These are phyloP conservation scores for Fraxinus anomala DNA, from an alignment of 257 asterid genomes.

Conservation along the genomic window DNA sequence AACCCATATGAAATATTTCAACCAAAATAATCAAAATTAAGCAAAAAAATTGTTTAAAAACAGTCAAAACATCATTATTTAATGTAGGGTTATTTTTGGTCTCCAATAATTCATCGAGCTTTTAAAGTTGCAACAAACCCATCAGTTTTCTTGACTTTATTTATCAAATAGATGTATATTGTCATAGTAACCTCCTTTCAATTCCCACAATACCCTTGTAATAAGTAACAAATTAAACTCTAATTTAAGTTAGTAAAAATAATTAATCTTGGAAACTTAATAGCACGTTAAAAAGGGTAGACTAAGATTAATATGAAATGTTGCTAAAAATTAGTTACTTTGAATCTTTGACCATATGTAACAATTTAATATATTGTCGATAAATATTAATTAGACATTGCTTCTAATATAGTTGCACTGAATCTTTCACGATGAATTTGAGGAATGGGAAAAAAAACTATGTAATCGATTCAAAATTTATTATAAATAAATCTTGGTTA, in stretches of 20 bases:
- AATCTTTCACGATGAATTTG: conserved; percentile 10
- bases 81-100: conserved; percentile 23
- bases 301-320: neutral
- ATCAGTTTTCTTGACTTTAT: conserved; percentile 42
- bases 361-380: too few relatives aligned
- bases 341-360: neutral
- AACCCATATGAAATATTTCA: conserved; percentile 17
- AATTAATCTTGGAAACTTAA: neutral
- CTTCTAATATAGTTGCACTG: too few relatives aligned
- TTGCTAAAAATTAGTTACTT: too few relatives aligned
- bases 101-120: conserved; percentile 8
- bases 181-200: conserved; percentile 32
- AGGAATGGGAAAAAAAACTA: too few relatives aligned
- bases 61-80: conserved; percentile 29
- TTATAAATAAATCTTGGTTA: neutral
- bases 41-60: neutral
- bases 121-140: conserved; percentile 39
- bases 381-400: too few relatives aligned
- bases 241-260: too few relatives aligned
- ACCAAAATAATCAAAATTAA: conserved; percentile 38
- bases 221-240: neutral
- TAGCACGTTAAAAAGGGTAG: too few relatives aligned
- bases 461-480: conserved; percentile 7
- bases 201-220: conserved; percentile 30
- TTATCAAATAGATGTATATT: conserved; percentile 22